Evolutionary conservation across 345 rosid species (phyloP).

Genomic region (Corchorus capsularis): DNA sequence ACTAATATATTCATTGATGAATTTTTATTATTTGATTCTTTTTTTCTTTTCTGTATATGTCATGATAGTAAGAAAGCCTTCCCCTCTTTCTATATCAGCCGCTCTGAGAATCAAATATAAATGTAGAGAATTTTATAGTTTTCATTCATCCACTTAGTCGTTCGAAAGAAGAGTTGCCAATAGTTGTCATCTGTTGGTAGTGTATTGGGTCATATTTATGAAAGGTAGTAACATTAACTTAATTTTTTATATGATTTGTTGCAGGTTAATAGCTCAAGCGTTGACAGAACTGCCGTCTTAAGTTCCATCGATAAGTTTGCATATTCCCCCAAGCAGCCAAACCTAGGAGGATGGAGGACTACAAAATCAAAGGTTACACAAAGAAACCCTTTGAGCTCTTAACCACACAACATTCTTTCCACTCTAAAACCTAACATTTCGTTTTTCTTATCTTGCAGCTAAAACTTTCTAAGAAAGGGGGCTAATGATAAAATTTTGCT

Average conservation of each 20-base stretch:
- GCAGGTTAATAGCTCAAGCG: slow-evolving; percentile 19
- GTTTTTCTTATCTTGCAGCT: slow-evolving; percentile 40
- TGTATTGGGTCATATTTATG: neutral
- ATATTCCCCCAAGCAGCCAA: slow-evolving; percentile 46
- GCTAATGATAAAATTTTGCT: neutral
- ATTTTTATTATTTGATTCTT: neutral
- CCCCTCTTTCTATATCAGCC: neutral
- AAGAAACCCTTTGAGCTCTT: slow-evolving; percentile 1
- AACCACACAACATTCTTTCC: neutral
- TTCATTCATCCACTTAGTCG: neutral
- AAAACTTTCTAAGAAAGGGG: slow-evolving; percentile 55
- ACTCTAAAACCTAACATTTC: neutral
- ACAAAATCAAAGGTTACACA: slow-evolving; percentile 70
- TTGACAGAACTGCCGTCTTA: slow-evolving; percentile 39
- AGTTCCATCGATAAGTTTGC: slow-evolving; percentile 61
- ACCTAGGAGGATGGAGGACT: slow-evolving; percentile 77
- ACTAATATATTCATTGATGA: slow-evolving; percentile 9
- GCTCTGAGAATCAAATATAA: neutral
- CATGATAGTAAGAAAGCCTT: neutral
- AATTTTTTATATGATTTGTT: slow-evolving; percentile 36
- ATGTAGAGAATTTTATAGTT: neutral
- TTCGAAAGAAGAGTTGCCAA: neutral
- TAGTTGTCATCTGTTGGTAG: no score
- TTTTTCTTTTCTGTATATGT: neutral
- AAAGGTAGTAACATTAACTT: neutral